Evolutionary conservation across 805 yeast genomes (phyloP).

Genomic region (Dipodascopsis uninucleata): DNA sequence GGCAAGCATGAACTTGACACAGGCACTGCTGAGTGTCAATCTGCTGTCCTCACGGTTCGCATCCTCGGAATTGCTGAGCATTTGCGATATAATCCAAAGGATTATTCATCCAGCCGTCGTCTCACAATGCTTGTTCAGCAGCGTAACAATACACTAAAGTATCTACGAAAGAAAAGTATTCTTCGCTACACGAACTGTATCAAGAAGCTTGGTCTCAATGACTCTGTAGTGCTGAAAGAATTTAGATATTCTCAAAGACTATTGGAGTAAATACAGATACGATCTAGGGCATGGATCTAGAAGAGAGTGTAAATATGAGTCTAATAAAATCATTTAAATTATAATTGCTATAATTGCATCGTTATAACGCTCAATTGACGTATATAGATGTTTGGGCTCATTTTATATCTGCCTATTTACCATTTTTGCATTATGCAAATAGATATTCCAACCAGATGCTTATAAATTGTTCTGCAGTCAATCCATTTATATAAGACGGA

Average conservation of each 20-base stretch:
- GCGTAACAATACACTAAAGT: constrained; percentile 78
- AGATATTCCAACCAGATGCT: too few species aligned
- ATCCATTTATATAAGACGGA: too few species aligned
- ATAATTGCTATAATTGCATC: constrained; percentile 8
- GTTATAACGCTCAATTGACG: neutral
- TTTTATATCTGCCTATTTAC: neutral
- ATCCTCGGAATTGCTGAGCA: constrained; percentile 77
- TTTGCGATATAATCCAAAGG: constrained; percentile 65
- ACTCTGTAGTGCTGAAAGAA: constrained; percentile 70
- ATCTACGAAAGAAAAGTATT: constrained; percentile 76
- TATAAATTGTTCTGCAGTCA: too few species aligned
- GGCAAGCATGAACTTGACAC: constrained; percentile 84
- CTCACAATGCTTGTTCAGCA: constrained; percentile 83
- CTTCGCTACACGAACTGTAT: constrained; percentile 81
- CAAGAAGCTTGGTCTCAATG: constrained; percentile 82
- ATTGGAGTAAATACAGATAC: constrained; percentile 30
- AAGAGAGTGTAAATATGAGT: too few species aligned
- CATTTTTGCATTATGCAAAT: neutral
- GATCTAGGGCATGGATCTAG: constrained; percentile 44
- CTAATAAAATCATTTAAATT: constrained; percentile 53
- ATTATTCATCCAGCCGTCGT: constrained; percentile 61
- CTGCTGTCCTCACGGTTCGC: constrained; percentile 79
- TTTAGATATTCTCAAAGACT: constrained; percentile 39
- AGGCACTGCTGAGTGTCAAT: constrained; percentile 93
- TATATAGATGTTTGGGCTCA: neutral